Evolutionary conservation across 1,284 basidiomycete species (phyloP).

Genomic region (Coniferiporia weirii): DNA sequence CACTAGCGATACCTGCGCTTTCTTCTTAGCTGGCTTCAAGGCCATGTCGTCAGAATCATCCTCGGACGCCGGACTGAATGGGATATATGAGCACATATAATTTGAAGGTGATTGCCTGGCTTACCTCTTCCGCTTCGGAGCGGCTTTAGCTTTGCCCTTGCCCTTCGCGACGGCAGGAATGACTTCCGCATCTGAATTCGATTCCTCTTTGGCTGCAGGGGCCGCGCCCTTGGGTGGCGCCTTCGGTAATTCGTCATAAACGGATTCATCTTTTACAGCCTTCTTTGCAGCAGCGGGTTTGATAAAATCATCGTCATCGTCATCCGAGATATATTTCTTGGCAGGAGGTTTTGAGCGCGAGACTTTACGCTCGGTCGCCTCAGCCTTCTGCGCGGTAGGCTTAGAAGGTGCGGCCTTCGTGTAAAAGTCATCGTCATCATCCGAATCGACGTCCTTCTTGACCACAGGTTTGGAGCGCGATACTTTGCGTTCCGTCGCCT

Average conservation of each 20-base stretch:
- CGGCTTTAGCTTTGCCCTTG: constrained; percentile 20
- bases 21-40: constrained; percentile 25
- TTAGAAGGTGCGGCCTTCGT: constrained; percentile 11
- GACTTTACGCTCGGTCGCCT: constrained; percentile 8
- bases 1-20: constrained; percentile 2
- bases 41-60: constrained; percentile 20
- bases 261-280: constrained; percentile 8
- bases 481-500: constrained; percentile 18
- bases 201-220: neutral
- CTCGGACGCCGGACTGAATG: constrained; percentile 16
- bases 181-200: constrained; percentile 8
- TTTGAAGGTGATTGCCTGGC: neutral
- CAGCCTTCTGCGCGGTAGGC: constrained; percentile 16
- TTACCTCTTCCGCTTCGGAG: constrained; percentile 26
- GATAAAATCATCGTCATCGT: constrained; percentile 30
- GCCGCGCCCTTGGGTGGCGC: neutral
- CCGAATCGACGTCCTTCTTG: constrained; percentile 21
- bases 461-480: constrained; percentile 16
- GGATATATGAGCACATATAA: neutral
- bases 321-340: constrained; percentile 46
- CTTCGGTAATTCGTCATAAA: constrained; percentile 1
- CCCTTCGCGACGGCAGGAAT: constrained; percentile 21
- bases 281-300: constrained; percentile 6
- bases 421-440: constrained; percentile 27
- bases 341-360: constrained; percentile 1